Evolutionary conservation across 495 filamentous ascomycete genomes (phyloP).

Genomic region (Trichoderma asperelloides): DNA sequence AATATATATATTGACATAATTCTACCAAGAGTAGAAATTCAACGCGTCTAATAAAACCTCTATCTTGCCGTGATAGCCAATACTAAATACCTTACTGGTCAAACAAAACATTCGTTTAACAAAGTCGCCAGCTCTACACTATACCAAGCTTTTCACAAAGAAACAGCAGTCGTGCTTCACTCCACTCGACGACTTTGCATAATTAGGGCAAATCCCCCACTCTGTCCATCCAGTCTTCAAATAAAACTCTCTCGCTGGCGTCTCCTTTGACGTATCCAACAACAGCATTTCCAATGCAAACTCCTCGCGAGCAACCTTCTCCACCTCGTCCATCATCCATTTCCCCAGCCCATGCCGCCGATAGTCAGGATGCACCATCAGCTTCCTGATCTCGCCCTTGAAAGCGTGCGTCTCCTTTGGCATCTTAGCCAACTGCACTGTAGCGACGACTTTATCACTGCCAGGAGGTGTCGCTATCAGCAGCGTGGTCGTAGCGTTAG

Average conservation of each 20-base stretch:
- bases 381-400: conserved; percentile 11
- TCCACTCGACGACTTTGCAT: conserved; percentile 10
- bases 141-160: conserved; percentile 10
- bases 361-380: conserved; percentile 9
- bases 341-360: conserved; percentile 10
- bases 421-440: conserved; percentile 9
- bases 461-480: not conserved
- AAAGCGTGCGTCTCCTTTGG: conserved; percentile 11
- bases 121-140: too few relatives aligned
- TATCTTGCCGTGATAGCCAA: too few relatives aligned
- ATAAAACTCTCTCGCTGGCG: conserved; percentile 11
- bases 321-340: conserved; percentile 8
- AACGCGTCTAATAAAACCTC: too few relatives aligned
- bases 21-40: too few relatives aligned
- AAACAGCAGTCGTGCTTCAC: conserved; percentile 8
- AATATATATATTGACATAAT: too few relatives aligned
- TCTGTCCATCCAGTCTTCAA: conserved; percentile 7
- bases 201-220: conserved; percentile 10
- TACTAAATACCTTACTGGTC: too few relatives aligned
- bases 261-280: conserved; percentile 12
- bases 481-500: not conserved
- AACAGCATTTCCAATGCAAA: conserved; percentile 11
- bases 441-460: conserved; percentile 7
- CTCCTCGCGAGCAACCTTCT: conserved; percentile 4
- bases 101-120: too few relatives aligned